Evolutionary conservation across 202 grass and related monocot genomes (phyloP).

Genomic region (Digitaria exilis): DNA sequence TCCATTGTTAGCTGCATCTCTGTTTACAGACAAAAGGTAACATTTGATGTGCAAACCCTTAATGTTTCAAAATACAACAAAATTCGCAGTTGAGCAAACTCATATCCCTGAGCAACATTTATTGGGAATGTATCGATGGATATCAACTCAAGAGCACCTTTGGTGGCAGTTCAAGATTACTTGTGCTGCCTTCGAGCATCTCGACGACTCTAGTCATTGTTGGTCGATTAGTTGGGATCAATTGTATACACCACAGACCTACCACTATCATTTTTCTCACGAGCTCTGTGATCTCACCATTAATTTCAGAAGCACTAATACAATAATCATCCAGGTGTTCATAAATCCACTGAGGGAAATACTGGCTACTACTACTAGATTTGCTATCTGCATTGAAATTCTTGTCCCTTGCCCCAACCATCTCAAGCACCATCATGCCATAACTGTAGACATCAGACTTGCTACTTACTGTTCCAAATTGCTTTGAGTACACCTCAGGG

Average conservation of each 20-base stretch:
- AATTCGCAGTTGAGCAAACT: background rate
- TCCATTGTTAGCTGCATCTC: background rate
- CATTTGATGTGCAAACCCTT: background rate
- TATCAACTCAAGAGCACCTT: constrained; percentile 34
- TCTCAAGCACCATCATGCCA: constrained; percentile 69
- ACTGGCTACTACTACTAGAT: constrained; percentile 37
- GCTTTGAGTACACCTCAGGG: constrained; percentile 46
- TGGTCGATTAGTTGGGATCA: constrained; percentile 35
- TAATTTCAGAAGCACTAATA: constrained; percentile 33
- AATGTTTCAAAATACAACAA: background rate
- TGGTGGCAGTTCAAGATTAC: constrained; percentile 44
- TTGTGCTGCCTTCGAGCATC: constrained; percentile 54
- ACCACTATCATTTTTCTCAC: constrained; percentile 58
- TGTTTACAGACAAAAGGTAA: background rate
- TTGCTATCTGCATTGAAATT: constrained; percentile 25
- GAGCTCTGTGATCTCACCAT: constrained; percentile 41
- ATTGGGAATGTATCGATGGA: background rate
- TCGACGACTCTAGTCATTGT: constrained; percentile 52
- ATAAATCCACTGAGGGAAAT: constrained; percentile 66
- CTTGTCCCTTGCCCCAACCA: constrained; percentile 53
- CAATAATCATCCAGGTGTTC: constrained; percentile 56
- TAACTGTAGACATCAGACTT: constrained; percentile 68
- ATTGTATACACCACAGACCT: constrained; percentile 57
- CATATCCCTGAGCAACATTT: background rate
- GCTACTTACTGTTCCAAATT: constrained; percentile 44